phyloP scores from a whole-genome alignment of 768 basidiomycete species.

The Sarcomyxa edulis region DNA sequence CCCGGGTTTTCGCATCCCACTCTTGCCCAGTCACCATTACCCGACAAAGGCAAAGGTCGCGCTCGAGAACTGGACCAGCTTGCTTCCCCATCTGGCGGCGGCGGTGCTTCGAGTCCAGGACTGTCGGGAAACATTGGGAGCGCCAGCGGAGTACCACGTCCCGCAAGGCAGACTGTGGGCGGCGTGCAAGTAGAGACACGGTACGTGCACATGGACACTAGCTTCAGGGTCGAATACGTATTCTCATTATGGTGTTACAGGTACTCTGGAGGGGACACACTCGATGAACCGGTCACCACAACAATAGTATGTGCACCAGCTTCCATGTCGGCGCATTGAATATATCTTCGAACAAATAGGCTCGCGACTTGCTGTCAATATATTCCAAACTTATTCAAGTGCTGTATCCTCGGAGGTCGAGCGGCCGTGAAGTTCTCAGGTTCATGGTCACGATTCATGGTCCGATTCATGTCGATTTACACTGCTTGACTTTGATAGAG shows the following conservation, averaged over 20 bases:
- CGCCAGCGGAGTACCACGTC: conserved; percentile 30
- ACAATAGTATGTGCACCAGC: conserved; percentile 65
- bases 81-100: conserved; percentile 35
- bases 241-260: conserved; percentile 25
- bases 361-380: conserved; percentile 85
- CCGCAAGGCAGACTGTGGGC: conserved; percentile 66
- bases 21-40: conserved; percentile 34
- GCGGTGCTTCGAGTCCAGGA: conserved; percentile 24
- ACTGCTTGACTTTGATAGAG: conserved; percentile 39
- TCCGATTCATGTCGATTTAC: background rate
- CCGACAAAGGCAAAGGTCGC: conserved; percentile 70
- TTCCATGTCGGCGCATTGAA: conserved; percentile 4
- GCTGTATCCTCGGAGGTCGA: conserved; percentile 75
- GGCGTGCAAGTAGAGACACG: conserved; percentile 87
- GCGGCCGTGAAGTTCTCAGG: conserved; percentile 78
- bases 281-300: conserved; percentile 86
- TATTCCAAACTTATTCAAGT: conserved; percentile 93
- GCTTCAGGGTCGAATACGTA: no score
- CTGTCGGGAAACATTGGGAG: conserved; percentile 74
- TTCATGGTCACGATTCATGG: conserved; percentile 22
- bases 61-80: conserved; percentile 52
- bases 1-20: conserved; percentile 72
- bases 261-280: conserved; percentile 79
- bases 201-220: no score
- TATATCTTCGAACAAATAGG: conserved; percentile 40